Conservation (phyloP, 1,284 basidiomycete genomes). For the Tausonia pullulans region DNA sequence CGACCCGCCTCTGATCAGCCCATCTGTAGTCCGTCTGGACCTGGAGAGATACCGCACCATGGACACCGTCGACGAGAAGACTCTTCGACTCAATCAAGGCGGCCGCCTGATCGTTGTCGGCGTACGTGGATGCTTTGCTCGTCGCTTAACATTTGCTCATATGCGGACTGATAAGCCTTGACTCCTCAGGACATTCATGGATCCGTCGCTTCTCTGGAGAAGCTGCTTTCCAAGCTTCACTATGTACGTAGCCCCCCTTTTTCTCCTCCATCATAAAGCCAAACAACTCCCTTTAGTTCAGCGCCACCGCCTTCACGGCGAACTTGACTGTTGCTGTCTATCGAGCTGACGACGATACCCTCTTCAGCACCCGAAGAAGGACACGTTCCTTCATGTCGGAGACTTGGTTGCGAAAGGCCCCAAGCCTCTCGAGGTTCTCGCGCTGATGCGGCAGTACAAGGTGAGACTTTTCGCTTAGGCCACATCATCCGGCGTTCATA, state of each 20-base stretch:
- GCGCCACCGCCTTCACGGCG: too few relatives aligned
- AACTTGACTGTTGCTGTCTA: too few relatives aligned
- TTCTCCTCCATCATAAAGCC: too few relatives aligned
- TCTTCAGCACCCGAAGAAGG: slow-evolving; percentile 37
- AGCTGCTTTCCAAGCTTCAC: slow-evolving; percentile 47
- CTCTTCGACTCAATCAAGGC: background rate
- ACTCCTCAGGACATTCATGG: slow-evolving; percentile 78
- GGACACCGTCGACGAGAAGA: too few relatives aligned
- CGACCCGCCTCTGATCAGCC: background rate
- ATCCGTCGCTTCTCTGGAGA: slow-evolving; percentile 57
- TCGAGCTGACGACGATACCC: too few relatives aligned
- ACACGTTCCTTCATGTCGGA: slow-evolving; percentile 65
- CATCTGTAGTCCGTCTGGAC: background rate
- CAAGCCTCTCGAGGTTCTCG: slow-evolving; percentile 52
- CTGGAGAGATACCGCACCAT: too few relatives aligned
- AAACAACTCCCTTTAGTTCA: too few relatives aligned
- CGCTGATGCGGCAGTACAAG: slow-evolving; percentile 50
- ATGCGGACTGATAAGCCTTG: slow-evolving; percentile 43
- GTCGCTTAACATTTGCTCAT: background rate
- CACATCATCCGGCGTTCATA: too few relatives aligned
- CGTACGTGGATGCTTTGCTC: background rate
- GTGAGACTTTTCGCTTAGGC: slow-evolving; percentile 30
- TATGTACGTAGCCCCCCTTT: slow-evolving; percentile 33
- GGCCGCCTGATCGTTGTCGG: background rate
- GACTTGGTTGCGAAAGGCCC: slow-evolving; percentile 65